Evolutionary conservation across 2,329 filamentous ascomycete species (phyloP), one percentile per base, ranked within the genome.

Genomic region (Fonsecaea monophora): DNA sequence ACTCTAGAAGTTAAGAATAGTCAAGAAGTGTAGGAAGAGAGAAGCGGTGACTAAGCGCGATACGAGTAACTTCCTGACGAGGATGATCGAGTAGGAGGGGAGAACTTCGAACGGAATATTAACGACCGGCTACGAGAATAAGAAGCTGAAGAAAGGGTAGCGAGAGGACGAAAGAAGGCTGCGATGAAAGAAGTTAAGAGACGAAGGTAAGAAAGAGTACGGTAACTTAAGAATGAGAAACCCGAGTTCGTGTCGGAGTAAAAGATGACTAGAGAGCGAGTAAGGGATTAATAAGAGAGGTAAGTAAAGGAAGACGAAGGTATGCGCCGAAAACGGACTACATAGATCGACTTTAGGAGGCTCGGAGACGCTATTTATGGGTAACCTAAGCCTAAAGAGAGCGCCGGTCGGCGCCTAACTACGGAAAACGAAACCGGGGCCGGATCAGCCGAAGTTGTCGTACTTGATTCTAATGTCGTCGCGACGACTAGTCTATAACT

Each of bases 11-110:
- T 9, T 53, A 13, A 53, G 50, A 18, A 3, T 53, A 3, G 12
- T 6, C 50, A 8, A 8, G 55, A 58, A 8, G 32, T 40, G n/a
- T n/a, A 58, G 55, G 55, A 35, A 58, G 55, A 13, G 55, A 40
- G 50, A 53, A n/a, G 50, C 50, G 50, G 21, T 53, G 50, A n/a
- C 5, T n/a, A 53, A 53, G 50, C 50, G 50, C 50, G 50, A 13
- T 53, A 53, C 50, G 50, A 53, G 50, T n/a, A 8, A n/a, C 50
- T 13, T n/a, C 32, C 50, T 18, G 15, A n/a, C 50, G 50, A 18
- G 50, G 50, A 3, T 34, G 15, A 53, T n/a, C 50, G 50, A 18
- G 50, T 13, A 53, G 13, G 7, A 53, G 5, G 6, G 50, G 15
- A 53, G 13, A 53, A 53, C 50, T 13, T n/a, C 50, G 50, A 53